phyloP scores from a whole-genome alignment of 108 stramenopile genomes.

The Conticribra guillardii region DNA sequence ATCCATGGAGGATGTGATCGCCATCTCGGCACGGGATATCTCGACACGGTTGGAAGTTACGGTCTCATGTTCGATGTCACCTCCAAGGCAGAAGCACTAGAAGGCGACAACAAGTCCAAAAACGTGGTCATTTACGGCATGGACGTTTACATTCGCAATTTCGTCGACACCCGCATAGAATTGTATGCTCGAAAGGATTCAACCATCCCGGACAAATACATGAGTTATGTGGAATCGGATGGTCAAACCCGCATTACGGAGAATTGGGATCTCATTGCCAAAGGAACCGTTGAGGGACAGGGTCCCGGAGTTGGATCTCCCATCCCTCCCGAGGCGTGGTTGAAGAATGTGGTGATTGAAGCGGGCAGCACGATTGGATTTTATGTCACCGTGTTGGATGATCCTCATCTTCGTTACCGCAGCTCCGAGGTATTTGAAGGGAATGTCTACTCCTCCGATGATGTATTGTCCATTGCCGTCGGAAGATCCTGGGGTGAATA shows the following conservation, averaged over 20 bases:
- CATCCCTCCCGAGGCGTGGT: constrained; percentile 29
- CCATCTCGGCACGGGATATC: constrained; percentile 15
- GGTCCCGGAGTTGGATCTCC: constrained; percentile 34
- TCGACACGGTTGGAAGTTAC: constrained; percentile 37
- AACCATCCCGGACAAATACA: constrained; percentile 10
- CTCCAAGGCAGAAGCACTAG: constrained; percentile 6
- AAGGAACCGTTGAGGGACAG: constrained; percentile 21
- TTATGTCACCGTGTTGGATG: constrained; percentile 39
- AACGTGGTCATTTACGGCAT: constrained; percentile 36
- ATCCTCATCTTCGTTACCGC: constrained; percentile 37
- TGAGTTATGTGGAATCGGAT: constrained; percentile 19
- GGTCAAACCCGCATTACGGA: constrained; percentile 33
- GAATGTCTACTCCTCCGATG: constrained; percentile 24
- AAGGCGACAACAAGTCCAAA: constrained; percentile 8
- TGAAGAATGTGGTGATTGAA: constrained; percentile 28
- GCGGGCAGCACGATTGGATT: constrained; percentile 33
- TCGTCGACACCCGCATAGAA: constrained; percentile 27
- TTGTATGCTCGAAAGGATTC: constrained; percentile 25
- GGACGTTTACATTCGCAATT: constrained; percentile 44
- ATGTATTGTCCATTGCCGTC: constrained; percentile 28
- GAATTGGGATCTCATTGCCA: constrained; percentile 42
- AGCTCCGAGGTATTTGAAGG: constrained; percentile 26
- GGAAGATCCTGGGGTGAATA: constrained; percentile 48
- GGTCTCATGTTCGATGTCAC: constrained; percentile 46
- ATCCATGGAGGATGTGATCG: constrained; percentile 27